Percentiles rank a stretch among this genome's conserved stretches.
phyloP scores from a whole-genome alignment of 2,329 filamentous ascomycete species.

The Hysterium pulicare region DNA sequence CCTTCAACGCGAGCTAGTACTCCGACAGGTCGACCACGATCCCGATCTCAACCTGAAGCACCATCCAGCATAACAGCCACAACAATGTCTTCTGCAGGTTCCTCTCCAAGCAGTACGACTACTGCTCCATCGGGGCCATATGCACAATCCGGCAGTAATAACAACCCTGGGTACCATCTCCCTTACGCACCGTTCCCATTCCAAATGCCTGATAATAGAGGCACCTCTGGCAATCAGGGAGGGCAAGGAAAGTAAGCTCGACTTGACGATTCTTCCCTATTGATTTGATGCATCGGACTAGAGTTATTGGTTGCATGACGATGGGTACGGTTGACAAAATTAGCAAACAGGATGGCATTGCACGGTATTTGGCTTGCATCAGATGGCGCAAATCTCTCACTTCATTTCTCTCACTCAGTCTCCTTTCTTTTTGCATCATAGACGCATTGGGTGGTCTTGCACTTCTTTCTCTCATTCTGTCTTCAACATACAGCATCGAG shows the following conservation, averaged over 20 bases:
- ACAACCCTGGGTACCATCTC: constrained; percentile 28
- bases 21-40: constrained; percentile 15
- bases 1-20: constrained; percentile 4
- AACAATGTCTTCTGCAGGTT: constrained; percentile 30
- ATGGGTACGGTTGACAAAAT: too few relatives aligned
- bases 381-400: too few relatives aligned
- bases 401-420: too few relatives aligned
- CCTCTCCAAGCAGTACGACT: constrained; percentile 29
- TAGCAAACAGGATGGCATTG: too few relatives aligned
- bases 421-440: too few relatives aligned
- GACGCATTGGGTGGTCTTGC: too few relatives aligned
- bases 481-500: too few relatives aligned
- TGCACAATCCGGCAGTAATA: constrained; percentile 6
- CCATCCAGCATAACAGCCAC: constrained; percentile 4
- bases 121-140: constrained; percentile 17
- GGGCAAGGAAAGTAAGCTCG: constrained; percentile 11
- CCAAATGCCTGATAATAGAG: constrained; percentile 30
- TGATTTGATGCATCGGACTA: too few relatives aligned
- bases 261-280: background rate
- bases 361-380: too few relatives aligned
- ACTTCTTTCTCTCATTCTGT: too few relatives aligned
- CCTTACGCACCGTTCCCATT: constrained; percentile 38
- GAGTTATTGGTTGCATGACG: too few relatives aligned
- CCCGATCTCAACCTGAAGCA: constrained; percentile 15
- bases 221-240: constrained; percentile 17